Base-by-base conservation (phyloP, 257 asterid genomes). In the Solanum appendiculatum region DNA sequence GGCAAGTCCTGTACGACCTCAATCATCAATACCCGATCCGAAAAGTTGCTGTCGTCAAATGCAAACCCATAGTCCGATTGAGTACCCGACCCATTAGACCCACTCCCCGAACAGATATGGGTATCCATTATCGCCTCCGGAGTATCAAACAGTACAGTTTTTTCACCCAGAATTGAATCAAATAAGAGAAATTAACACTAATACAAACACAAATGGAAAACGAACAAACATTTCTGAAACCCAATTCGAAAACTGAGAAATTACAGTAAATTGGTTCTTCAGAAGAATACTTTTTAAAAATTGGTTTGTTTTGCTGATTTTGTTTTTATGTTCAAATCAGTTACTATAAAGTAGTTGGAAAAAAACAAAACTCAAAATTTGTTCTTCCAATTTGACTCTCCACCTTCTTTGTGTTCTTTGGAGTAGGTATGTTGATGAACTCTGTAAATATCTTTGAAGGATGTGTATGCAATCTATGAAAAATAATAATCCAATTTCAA, bases 1-100 rank as follows among this genome's bases (percentile, higher is more conserved):
- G 87, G 85, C 48, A 91, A 85, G 86, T 92, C 95, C 72, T 94
- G 93, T 25, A 89, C 34, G 83, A 95, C 90, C 93, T 94, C 95
- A 90, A 96, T 93, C 89, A 85, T 93, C 37, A 95, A 88, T 37
- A 94, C 86, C 87, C 98, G 91, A 74, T 95, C 98, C 0, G 98
- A 95, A 90, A 94, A 95, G 86, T 93, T 95, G 80, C 88, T 91
- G 48, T 93, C 95, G 86, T 95, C 88, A 86, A 93, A 95, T 6
- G 98, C 98, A 42, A 95, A 95, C 21, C n/a, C 86, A 84, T 91
- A 95, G 86, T 93, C 92, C 56, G 85, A 42, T 13, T 63, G 88
- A 2, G 89, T 27, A 31, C 21, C 66, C 72, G 84, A 56, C 33
- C 87, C 91, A 64, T 34, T 34, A 16, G 3, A 70, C 25, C 42